These are phyloP conservation scores for Umbellularia californica DNA, from an alignment of 164 flowering plant species.

Conservation along the genomic window DNA sequence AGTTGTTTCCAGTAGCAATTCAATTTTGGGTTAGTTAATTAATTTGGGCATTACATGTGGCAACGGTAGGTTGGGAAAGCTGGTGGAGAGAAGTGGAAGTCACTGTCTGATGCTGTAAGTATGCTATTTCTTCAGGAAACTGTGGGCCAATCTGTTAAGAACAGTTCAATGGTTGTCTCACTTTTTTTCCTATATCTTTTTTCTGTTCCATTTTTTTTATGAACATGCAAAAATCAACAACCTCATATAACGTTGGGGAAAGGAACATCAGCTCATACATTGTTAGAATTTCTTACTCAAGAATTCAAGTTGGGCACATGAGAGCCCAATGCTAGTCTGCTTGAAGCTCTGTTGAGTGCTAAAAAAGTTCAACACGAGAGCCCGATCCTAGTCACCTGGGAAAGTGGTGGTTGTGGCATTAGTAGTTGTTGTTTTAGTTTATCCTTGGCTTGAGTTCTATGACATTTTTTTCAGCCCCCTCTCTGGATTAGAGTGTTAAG, in stretches of 20 bases:
- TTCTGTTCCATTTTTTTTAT: background rate
- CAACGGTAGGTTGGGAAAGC: constrained; percentile 73
- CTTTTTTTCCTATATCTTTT: background rate
- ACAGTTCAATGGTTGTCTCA: too few relatives aligned
- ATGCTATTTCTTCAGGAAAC: background rate
- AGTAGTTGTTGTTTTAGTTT: too few relatives aligned
- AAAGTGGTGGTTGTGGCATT: too few relatives aligned
- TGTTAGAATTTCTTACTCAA: background rate
- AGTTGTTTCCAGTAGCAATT: background rate
- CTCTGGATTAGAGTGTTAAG: too few relatives aligned
- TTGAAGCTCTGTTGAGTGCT: background rate
- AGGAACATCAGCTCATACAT: background rate
- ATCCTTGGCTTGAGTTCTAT: too few relatives aligned
- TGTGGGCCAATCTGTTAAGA: too few relatives aligned
- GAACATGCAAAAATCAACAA: background rate
- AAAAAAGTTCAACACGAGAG: background rate
- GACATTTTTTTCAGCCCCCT: too few relatives aligned
- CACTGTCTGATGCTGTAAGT: constrained; percentile 62
- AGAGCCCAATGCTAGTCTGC: background rate
- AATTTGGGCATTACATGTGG: background rate
- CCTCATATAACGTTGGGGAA: background rate
- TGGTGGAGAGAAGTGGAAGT: constrained; percentile 79
- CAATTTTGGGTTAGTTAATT: background rate
- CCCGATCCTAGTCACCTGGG: too few relatives aligned
- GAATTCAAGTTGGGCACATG: background rate